Conservation (phyloP, 2,329 filamentous ascomycete species). For the Phialocephala subalpina region DNA sequence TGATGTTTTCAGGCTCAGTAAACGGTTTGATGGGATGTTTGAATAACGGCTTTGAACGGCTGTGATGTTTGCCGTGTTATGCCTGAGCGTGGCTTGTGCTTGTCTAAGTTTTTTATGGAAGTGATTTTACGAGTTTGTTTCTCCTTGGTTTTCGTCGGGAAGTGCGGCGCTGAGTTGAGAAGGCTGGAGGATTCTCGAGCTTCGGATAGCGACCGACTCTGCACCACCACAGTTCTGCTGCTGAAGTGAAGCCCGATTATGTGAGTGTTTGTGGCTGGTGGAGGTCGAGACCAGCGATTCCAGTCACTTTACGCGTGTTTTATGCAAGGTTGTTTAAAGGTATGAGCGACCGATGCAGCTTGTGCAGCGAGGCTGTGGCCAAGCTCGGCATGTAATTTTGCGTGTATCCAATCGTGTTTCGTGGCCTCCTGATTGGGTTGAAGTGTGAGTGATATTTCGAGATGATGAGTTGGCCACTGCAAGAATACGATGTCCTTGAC, state of each 20-base stretch:
- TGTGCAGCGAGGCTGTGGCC: conserved; percentile 40
- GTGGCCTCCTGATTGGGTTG: not conserved
- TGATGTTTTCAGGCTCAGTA: conserved; percentile 15
- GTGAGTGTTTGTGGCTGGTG: conserved; percentile 10
- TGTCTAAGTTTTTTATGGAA: not conserved
- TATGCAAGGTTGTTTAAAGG: conserved; percentile 33
- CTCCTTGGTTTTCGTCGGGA: conserved; percentile 4
- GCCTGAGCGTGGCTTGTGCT: conserved; percentile 4
- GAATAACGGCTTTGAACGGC: conserved; percentile 32
- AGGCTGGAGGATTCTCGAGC: conserved; percentile 17
- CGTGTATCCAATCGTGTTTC: not conserved
- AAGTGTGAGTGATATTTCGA: conserved; percentile 6
- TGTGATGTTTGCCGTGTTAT: conserved; percentile 24
- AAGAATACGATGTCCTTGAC: not conserved
- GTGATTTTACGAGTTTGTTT: not conserved
- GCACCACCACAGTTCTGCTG: conserved; percentile 4
- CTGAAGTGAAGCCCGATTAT: conserved; percentile 1
- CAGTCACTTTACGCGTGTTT: conserved; percentile 13
- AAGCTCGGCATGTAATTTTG: not conserved
- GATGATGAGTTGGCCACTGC: conserved; percentile 13
- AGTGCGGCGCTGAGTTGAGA: conserved; percentile 7
- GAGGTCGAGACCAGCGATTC: conserved; percentile 23
- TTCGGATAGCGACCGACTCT: not conserved
- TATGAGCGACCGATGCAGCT: conserved; percentile 36
- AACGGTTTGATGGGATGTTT: conserved; percentile 19